Evolutionary conservation across 768 basidiomycete genomes (phyloP).

Genomic region (Chiua virens): DNA sequence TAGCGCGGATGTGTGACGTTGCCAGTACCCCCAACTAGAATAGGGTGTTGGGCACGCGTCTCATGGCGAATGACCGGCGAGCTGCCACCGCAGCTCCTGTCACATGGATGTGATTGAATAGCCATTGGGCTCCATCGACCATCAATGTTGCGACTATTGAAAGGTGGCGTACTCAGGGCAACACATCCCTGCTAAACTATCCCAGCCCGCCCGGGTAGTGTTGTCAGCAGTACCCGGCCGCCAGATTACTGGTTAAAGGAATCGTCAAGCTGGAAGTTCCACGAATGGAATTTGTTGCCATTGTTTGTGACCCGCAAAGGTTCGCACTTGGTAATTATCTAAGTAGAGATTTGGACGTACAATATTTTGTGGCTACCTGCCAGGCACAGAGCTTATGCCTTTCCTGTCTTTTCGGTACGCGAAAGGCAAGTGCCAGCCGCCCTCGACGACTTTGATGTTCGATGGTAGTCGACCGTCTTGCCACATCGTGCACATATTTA

Average conservation of each 20-base stretch:
- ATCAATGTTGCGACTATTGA: conserved; percentile 13
- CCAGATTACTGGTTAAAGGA: conserved; percentile 1
- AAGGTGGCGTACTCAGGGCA: conserved; percentile 26
- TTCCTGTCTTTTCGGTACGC: conserved; percentile 7
- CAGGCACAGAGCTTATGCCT: conserved; percentile 17
- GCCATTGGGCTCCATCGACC: conserved; percentile 11
- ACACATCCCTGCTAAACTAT: conserved; percentile 15
- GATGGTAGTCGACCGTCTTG: conserved; percentile 7
- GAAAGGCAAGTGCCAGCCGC: conserved; percentile 8
- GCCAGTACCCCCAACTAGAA: conserved; percentile 17
- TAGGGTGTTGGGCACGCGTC: conserved; percentile 11
- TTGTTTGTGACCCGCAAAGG: conserved; percentile 4
- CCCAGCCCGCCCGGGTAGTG: conserved; percentile 12
- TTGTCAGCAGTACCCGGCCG: conserved; percentile 5
- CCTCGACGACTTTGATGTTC: neutral
- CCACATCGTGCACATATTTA: neutral
- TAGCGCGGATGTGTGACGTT: conserved; percentile 21
- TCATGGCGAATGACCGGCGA: conserved; percentile 21
- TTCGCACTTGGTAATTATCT: conserved; percentile 13
- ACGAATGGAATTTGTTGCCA: conserved; percentile 9
- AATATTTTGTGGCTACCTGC: conserved; percentile 9
- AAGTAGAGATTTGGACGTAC: neutral
- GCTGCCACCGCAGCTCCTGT: conserved; percentile 24
- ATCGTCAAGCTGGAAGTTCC: neutral
- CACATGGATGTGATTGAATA: conserved; percentile 13